Evolutionary conservation across 345 rosid species (phyloP).

Genomic region (Rhizophora mangle): DNA sequence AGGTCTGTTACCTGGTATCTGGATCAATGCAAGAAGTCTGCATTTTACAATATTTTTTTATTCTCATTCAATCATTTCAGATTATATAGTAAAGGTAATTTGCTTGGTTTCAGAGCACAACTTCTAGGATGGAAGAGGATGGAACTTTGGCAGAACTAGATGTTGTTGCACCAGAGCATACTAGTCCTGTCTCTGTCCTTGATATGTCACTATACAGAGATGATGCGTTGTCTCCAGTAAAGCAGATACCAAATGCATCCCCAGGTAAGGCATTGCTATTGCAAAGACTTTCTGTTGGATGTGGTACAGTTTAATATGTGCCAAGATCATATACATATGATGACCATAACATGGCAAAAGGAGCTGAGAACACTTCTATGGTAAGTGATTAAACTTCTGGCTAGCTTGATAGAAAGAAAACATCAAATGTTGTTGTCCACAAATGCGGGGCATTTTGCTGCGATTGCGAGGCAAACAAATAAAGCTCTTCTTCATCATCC

Average conservation of each 20-base stretch:
- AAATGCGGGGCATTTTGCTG: no score
- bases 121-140: conserved; percentile 47
- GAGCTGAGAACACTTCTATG: neutral
- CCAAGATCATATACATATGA: no score
- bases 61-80: conserved; percentile 4
- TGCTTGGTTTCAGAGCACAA: conserved; percentile 43
- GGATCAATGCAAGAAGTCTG: conserved; percentile 51
- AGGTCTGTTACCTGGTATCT: conserved; percentile 39
- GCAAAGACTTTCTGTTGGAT: neutral
- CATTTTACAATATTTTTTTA: conserved; percentile 12
- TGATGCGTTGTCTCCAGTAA: conserved; percentile 60
- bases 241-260: conserved; percentile 29
- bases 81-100: conserved; percentile 15
- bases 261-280: conserved; percentile 38
- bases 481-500: no score
- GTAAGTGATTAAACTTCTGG: neutral
- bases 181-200: conserved; percentile 87
- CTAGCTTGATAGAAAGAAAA: no score
- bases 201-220: conserved; percentile 54
- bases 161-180: conserved; percentile 54
- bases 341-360: no score
- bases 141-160: conserved; percentile 42
- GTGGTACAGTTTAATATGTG: neutral
- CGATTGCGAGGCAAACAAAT: no score
- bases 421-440: no score